Base-by-base conservation (phyloP, 2,329 filamentous ascomycete genomes). In the Aspergillus eucalypticola region DNA sequence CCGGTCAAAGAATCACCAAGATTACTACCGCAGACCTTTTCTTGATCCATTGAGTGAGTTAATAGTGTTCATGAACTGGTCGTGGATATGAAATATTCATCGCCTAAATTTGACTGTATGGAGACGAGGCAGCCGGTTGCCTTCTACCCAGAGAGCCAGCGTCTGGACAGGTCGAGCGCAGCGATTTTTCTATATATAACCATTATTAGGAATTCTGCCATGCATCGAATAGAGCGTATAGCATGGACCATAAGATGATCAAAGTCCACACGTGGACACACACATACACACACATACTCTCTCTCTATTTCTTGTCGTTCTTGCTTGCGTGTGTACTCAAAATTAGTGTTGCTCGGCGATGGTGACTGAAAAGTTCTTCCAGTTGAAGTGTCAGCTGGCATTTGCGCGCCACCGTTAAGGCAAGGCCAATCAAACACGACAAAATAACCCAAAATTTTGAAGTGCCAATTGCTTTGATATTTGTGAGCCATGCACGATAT, bases 141-240 rank as follows among this genome's bases (percentile, higher is more conserved):
- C 46, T 50, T 29, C 8, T 13, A 15, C n/a, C n/a, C 46, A 29
- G 46, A 29, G 15, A 49, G 44, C 44, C 23, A 49, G 44, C 15
- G 44, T 27, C 23, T 50, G 46, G 46, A 50, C 25, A 50, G 46
- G 46, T 50, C 46, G 27, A 50, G 25, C 46, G 46, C 23, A 50
- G 13, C 19, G 19, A 17, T 17, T 50, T n/a, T 32, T n/a, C 46
- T 32, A 50, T 50, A 50, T 50, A 50, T 50, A 50, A 50, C 4
- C 46, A n/a, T 17, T 50, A 50, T 50, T 50, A 50, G 46, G 46
- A 50, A 50, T 50, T 50, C 15, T 50, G 46, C n/a, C 25, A 6
- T 29, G 46, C 25, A 29, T 50, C 13, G 21, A 35, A 49, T 49
- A 49, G 25, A 23, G 44, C 23, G n/a, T 50, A 29, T 49, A n/a